Base-by-base conservation (phyloP, 441 rosid species). In the Gossypium davidsonii region DNA sequence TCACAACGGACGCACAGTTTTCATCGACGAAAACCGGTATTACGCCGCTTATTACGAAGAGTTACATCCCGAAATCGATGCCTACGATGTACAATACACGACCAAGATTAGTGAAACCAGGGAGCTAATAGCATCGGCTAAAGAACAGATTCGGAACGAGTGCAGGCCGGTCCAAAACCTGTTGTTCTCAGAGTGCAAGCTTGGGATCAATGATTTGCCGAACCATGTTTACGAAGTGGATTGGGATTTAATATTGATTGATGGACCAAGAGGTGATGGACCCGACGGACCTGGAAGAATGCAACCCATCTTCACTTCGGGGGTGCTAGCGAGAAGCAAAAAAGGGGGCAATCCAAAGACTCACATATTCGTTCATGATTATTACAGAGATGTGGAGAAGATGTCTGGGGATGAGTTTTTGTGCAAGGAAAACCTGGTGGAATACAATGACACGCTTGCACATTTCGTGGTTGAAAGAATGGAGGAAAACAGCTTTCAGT, bases 81-180 rank as follows among this genome's bases (percentile, higher is more conserved):
- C 88, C 0, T 92, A 85, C 71, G 97, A 94, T 37, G 96, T 94
- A 5, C 96, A 90, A 58, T 94, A 94, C 91, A 90, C 94, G 0
- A 94, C 97, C 0, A 92, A 86, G 77, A 79, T 84, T 18, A 81
- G 82, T 0, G 97, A 94, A 71, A 83, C 77, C 8, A 69, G 71
- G 70, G 95, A 89, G 44, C 85, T 94, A 0, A 79, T 94, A 1
- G 73, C 84, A 1, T 79, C 85, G 0, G 88, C 88, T 0, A 88
- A 80, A 75, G 87, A 87, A 49, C 87, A 88, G 56, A 81, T 80
- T 21, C 74, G 74, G 1, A 89, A 91, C 67, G 98, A 94, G 64
- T 94, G 98, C 63, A 80, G 90, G 66, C 98, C 97, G 1, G 97
- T 94, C 15, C 98, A 92, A 80, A 94, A 92, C 73, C 83, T 94